phyloP scores from a whole-genome alignment of 163 green algal genomes.

The Chlorella variabilis region DNA sequence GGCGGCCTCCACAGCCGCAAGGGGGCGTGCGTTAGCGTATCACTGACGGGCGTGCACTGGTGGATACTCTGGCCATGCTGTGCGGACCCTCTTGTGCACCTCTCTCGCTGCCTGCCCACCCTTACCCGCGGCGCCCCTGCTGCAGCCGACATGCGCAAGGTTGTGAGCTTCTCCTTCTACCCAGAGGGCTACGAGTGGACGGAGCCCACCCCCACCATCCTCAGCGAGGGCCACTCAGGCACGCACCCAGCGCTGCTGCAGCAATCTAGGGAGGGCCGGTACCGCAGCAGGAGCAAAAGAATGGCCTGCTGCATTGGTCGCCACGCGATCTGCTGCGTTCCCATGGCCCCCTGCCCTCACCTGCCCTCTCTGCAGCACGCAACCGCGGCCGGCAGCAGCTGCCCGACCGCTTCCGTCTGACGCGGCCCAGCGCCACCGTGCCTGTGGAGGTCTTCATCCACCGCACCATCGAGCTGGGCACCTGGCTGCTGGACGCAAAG shows the following conservation, averaged over 20 bases:
- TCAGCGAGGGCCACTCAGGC: conserved; percentile 11
- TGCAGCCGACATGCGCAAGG: conserved; percentile 69
- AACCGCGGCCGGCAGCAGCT: conserved; percentile 33
- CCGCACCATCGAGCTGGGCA: conserved; percentile 34
- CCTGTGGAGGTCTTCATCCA: conserved; percentile 48
- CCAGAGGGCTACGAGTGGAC: conserved; percentile 80
- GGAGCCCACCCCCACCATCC: conserved; percentile 66
- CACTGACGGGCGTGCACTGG: too few relatives aligned
- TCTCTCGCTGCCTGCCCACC: too few relatives aligned
- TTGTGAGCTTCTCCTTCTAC: conserved; percentile 76
- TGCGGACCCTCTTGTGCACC: too few relatives aligned
- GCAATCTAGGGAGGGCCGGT: too few relatives aligned
- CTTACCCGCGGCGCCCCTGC: too few relatives aligned
- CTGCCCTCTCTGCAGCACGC: conserved; percentile 53
- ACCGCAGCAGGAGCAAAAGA: too few relatives aligned
- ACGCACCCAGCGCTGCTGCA: background rate
- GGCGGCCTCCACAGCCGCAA: too few relatives aligned
- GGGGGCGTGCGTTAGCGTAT: too few relatives aligned
- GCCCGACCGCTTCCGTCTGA: conserved; percentile 50
- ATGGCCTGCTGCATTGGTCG: too few relatives aligned
- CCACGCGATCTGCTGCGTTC: too few relatives aligned
- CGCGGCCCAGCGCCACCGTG: conserved; percentile 11
- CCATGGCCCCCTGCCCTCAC: too few relatives aligned
- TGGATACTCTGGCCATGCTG: too few relatives aligned
- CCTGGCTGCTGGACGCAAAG: conserved; percentile 35